Base-by-base conservation (phyloP, 1,284 basidiomycete genomes). In the Ceratobasidium sp. region DNA sequence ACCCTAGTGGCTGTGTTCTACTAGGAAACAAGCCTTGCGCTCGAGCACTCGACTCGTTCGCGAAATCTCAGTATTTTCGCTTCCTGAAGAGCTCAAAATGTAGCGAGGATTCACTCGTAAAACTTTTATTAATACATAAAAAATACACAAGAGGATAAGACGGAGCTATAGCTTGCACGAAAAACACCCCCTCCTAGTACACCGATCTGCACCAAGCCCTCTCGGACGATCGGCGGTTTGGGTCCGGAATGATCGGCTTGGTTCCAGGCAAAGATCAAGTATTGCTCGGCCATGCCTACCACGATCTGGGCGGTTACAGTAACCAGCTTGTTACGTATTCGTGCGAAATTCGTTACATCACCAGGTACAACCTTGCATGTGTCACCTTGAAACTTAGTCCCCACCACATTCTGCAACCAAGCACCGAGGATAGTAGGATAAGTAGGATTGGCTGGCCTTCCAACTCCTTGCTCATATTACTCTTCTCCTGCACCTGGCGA, bases 191-290 rank as follows among this genome's bases (percentile, higher is more conserved):
- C 53, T 17, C 53, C 53, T 56, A 56, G 23, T 56, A 56, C 53
- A 23, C 53, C 53, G 3, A 56, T 26, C 5, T 56, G 53, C 53
- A 56, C 53, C 53, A 56, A 56, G 53, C 53, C 53, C 53, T 56
- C 53, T 5, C 5, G 23, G 53, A 28, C 11, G 17, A 28, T 56
- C 17, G 53, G 53, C 53, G 53, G 53, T 56, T 28, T 26, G 53
- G 53, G 53, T 56, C 53, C 53, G 31, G 28, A 6, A 5, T 11
- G 17, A 56, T 11, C 13, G 53, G 53, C 31, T 56, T 56, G 53
- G 53, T 26, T 56, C 53, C 53, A 56, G 53, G 53, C 53, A 56
- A 56, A n/a, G n/a, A n/a, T n/a, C n/a, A n/a, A n/a, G n/a, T n/a
- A n/a, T n/a, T n/a, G n/a, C n/a, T n/a, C n/a, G n/a, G n/a, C n/a